These are phyloP conservation scores for Neurospora sp. DNA, from an alignment of 2,329 filamentous ascomycete genomes.

Conservation along the genomic window DNA sequence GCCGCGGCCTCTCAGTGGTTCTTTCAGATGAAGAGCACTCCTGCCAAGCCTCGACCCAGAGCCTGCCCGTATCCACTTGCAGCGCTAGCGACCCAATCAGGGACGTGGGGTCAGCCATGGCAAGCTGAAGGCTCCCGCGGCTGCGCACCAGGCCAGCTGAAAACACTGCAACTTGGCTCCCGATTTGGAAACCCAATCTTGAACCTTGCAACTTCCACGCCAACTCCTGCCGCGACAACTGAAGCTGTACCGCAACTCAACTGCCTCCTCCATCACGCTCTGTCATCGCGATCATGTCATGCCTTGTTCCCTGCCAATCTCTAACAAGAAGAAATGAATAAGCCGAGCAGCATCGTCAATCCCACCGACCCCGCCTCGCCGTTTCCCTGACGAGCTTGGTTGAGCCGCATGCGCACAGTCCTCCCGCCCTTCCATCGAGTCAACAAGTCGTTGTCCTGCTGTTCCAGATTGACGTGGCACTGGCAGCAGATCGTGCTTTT, in stretches of 20 bases:
- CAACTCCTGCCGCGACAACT: neutral
- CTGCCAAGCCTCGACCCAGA: neutral
- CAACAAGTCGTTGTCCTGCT: neutral
- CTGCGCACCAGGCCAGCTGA: slow-evolving; percentile 9
- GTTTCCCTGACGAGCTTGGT: neutral
- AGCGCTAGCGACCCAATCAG: slow-evolving; percentile 6
- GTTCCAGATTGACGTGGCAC: neutral
- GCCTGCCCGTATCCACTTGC: neutral
- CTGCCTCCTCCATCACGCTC: neutral
- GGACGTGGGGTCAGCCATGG: neutral
- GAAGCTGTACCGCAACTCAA: neutral
- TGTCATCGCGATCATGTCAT: neutral
- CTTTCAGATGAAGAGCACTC: neutral
- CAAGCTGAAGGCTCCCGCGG: slow-evolving; percentile 11
- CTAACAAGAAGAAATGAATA: neutral
- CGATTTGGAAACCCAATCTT: neutral
- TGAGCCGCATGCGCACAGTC: neutral
- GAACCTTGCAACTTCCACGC: neutral
- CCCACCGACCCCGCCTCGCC: neutral
- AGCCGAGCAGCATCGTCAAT: neutral
- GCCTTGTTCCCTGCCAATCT: neutral
- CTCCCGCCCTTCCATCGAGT: neutral
- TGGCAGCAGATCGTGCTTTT: neutral
- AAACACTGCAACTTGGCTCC: neutral
- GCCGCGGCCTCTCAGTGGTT: neutral